phyloP scores from a whole-genome alignment of 129 eudicot species.

The Saussurea involucrata region DNA sequence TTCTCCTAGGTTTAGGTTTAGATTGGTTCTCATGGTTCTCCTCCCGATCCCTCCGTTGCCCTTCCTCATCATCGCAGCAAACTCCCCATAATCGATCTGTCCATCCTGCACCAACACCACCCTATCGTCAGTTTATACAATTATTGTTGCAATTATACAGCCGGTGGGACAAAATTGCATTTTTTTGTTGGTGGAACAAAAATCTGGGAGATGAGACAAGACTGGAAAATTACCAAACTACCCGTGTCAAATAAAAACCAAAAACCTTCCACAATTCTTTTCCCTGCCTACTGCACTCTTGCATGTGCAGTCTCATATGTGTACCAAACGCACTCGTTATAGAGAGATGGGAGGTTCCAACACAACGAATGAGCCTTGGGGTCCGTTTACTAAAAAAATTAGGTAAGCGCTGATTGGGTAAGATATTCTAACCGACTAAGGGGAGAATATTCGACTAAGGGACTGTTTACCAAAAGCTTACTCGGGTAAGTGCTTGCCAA shows the following conservation, averaged over 20 bases:
- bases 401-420: neutral
- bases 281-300: neutral
- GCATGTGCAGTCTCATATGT: neutral
- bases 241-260: neutral
- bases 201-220: no score
- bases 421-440: no score
- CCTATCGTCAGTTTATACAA: neutral
- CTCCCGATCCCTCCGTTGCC: constrained; percentile 82
- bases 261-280: neutral
- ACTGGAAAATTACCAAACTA: no score
- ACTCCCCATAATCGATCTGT: constrained; percentile 91
- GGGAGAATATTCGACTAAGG: no score
- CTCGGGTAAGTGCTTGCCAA: no score
- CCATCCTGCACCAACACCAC: constrained; percentile 62
- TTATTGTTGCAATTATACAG: neutral
- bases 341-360: neutral
- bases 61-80: constrained; percentile 96
- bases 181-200: no score
- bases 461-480: no score
- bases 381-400: neutral
- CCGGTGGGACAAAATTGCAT: neutral
- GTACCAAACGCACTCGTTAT: neutral
- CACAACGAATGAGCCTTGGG: neutral
- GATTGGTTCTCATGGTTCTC: constrained; percentile 68
- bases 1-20: constrained; percentile 65